A percentile compares a stretch with the other conserved stretches of the same genome.
These are phyloP conservation scores for Fusarium subglutinans DNA, from an alignment of 2,329 filamentous ascomycete species.

Conservation along the genomic window DNA sequence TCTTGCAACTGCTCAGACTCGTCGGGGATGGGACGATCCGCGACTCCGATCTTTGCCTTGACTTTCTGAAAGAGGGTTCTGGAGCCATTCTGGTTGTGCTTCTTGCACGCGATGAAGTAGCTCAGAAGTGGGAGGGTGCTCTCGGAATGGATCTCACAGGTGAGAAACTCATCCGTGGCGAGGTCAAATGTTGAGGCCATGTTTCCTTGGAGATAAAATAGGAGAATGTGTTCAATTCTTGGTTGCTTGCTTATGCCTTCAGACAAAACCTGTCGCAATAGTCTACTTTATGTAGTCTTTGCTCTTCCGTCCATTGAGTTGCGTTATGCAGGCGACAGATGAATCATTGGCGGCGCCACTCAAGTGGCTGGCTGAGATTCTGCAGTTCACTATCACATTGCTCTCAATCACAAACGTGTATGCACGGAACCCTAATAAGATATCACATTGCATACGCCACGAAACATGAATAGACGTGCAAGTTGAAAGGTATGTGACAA, in stretches of 20 bases:
- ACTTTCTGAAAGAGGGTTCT: not conserved
- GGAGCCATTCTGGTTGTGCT: not conserved
- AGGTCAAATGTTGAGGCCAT: not conserved
- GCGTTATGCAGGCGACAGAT: not conserved
- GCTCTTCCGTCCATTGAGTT: not conserved
- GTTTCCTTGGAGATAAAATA: not conserved
- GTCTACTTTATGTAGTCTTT: not conserved
- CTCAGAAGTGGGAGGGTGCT: not conserved
- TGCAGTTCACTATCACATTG: not conserved
- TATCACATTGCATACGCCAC: not conserved
- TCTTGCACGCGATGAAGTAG: not conserved
- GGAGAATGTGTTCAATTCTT: not conserved
- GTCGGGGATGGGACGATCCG: not conserved
- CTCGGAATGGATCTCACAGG: not conserved
- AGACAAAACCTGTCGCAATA: not conserved
- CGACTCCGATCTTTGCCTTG: not conserved
- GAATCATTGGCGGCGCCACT: not conserved
- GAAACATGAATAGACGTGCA: rapidly evolving
- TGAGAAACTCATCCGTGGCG: not conserved
- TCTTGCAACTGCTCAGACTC: not conserved
- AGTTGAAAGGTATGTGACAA: not conserved
- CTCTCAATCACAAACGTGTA: not conserved
- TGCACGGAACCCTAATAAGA: not conserved
- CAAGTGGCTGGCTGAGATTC: not conserved
- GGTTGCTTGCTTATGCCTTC: not conserved